phyloP scores from a whole-genome alignment of 129 eudicot species.

The Arctium lappa region DNA sequence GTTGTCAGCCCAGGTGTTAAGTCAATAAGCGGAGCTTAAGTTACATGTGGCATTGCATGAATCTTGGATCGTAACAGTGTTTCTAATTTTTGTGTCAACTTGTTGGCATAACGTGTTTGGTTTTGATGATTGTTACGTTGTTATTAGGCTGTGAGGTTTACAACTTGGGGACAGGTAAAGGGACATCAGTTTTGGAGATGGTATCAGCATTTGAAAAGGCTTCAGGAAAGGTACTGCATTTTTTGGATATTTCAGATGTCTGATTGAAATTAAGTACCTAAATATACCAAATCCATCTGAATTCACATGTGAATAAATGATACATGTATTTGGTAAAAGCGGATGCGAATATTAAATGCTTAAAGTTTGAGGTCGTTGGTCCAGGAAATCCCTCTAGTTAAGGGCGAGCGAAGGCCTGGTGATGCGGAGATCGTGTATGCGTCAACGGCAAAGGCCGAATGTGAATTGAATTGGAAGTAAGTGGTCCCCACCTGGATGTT shows the following conservation, averaged over 20 bases:
- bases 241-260: neutral
- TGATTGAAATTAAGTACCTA: neutral
- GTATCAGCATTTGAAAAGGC: constrained; percentile 93
- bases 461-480: constrained; percentile 93
- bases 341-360: neutral
- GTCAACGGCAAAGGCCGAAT: constrained; percentile 75
- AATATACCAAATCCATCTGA: neutral
- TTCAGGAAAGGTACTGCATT: constrained; percentile 70
- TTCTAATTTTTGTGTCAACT: neutral
- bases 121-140: neutral
- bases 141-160: constrained; percentile 78
- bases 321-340: neutral
- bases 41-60: neutral
- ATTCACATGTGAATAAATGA: neutral
- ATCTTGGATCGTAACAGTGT: neutral
- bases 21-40: neutral
- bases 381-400: constrained; percentile 76
- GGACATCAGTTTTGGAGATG: constrained; percentile 89
- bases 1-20: neutral
- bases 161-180: constrained; percentile 92
- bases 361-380: neutral
- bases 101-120: neutral
- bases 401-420: constrained; percentile 69
- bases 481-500: constrained; percentile 9
- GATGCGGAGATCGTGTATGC: constrained; percentile 84